Conservation (phyloP, 495 filamentous ascomycete genomes). For the Xylaria telfairii region DNA sequence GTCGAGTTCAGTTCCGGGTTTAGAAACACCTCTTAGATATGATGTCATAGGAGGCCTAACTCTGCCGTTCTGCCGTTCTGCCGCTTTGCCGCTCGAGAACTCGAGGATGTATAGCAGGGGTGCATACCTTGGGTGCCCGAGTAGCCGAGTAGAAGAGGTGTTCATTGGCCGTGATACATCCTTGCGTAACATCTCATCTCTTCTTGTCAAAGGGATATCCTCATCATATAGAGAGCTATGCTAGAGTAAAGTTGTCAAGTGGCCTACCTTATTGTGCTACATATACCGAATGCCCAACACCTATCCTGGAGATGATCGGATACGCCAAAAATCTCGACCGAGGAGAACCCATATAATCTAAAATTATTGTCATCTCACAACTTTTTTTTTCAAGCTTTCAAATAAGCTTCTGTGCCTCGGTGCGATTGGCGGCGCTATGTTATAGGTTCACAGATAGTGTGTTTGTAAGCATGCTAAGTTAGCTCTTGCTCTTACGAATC, state of each 20-base stretch:
- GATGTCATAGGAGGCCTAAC: background rate
- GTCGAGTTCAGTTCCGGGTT: background rate
- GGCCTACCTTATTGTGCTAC: background rate
- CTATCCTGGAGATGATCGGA: background rate
- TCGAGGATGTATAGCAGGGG: background rate
- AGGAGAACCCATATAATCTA: background rate
- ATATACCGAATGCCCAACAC: background rate
- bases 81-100: background rate
- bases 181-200: background rate
- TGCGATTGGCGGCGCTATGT: background rate
- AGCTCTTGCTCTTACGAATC: too few relatives aligned
- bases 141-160: background rate
- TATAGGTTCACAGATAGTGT: background rate
- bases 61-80: too few relatives aligned
- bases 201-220: background rate
- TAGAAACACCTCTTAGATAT: background rate
- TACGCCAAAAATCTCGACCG: background rate
- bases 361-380: background rate
- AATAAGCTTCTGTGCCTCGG: too few relatives aligned
- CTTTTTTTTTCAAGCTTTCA: background rate
- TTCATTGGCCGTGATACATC: background rate
- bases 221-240: background rate
- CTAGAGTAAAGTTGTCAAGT: background rate
- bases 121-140: background rate
- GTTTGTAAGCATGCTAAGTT: background rate